These are phyloP conservation scores for Wickerhamomyces pijperi DNA, from an alignment of 805 yeast genomes.

Conservation along the genomic window DNA sequence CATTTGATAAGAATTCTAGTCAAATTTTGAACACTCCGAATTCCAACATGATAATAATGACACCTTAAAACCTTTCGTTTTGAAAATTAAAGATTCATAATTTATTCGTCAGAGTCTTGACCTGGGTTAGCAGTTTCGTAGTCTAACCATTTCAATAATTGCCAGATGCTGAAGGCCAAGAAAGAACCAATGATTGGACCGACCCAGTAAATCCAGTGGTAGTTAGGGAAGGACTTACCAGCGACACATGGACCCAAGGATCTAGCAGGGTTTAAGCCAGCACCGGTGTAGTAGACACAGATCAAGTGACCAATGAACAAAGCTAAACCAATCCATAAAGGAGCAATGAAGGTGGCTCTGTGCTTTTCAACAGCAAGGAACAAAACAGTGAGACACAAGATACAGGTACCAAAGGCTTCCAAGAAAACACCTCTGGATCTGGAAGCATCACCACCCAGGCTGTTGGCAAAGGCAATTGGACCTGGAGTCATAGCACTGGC, in stretches of 20 bases:
- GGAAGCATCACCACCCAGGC: constrained; percentile 62
- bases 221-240: constrained; percentile 57
- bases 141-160: constrained; percentile 49
- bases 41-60: too few species aligned
- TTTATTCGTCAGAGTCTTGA: constrained; percentile 55
- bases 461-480: constrained; percentile 55
- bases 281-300: constrained; percentile 78
- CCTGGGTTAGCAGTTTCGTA: constrained; percentile 64
- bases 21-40: too few species aligned
- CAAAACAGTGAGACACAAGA: constrained; percentile 66
- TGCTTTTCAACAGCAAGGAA: constrained; percentile 80
- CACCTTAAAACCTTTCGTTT: too few species aligned
- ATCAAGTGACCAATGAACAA: constrained; percentile 74
- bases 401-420: constrained; percentile 71
- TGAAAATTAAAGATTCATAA: too few species aligned
- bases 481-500: constrained; percentile 84
- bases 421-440: constrained; percentile 67
- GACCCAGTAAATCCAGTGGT: constrained; percentile 90
- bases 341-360: constrained; percentile 66
- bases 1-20: too few species aligned
- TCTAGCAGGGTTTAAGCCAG: constrained; percentile 89
- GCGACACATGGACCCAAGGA: constrained; percentile 78
- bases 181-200: constrained; percentile 72
- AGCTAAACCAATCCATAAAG: constrained; percentile 74
- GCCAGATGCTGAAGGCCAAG: constrained; percentile 59